phyloP scores from a whole-genome alignment of 1,139 yeast genomes.

The Debaryomyces sp. region DNA sequence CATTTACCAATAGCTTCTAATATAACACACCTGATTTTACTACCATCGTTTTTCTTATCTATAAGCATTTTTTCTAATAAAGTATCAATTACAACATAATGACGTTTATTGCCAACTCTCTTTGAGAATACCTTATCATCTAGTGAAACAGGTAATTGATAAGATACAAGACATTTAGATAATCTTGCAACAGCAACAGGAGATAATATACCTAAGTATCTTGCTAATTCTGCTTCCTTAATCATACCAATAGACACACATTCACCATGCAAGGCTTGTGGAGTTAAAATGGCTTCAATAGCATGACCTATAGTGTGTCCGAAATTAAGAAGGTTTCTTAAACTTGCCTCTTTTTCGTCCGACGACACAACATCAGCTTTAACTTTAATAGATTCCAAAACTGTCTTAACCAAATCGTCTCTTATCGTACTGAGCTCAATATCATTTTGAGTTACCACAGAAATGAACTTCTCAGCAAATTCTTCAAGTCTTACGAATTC shows the following conservation, averaged over 20 bases:
- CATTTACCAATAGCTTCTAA: slow-evolving; percentile 86
- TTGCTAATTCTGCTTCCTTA: slow-evolving; percentile 89
- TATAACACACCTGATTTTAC: slow-evolving; percentile 83
- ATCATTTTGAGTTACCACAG: slow-evolving; percentile 50
- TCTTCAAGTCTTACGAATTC: slow-evolving; percentile 86
- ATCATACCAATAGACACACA: slow-evolving; percentile 96
- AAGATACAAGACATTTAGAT: slow-evolving; percentile 78
- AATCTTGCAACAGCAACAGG: slow-evolving; percentile 95
- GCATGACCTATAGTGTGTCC: slow-evolving; percentile 99
- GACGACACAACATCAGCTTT: slow-evolving; percentile 93
- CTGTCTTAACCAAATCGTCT: slow-evolving; percentile 76
- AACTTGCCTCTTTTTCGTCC: slow-evolving; percentile 95
- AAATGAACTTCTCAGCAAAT: slow-evolving; percentile 68
- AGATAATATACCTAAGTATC: slow-evolving; percentile 84
- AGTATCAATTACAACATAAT: slow-evolving; percentile 67
- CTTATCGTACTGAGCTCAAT: slow-evolving; percentile 66
- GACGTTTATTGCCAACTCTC: slow-evolving; percentile 64
- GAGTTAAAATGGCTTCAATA: slow-evolving; percentile 93
- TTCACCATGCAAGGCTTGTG: slow-evolving; percentile 96
- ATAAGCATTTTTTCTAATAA: slow-evolving; percentile 87
- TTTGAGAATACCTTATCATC: slow-evolving; percentile 68
- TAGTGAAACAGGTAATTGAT: slow-evolving; percentile 80
- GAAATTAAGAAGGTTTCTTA: slow-evolving; percentile 88
- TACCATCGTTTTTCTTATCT: slow-evolving; percentile 95
- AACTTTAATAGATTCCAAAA: slow-evolving; percentile 82